phyloP scores from a whole-genome alignment of 1,284 basidiomycete genomes.

The Cryptococcus depauperatus region DNA sequence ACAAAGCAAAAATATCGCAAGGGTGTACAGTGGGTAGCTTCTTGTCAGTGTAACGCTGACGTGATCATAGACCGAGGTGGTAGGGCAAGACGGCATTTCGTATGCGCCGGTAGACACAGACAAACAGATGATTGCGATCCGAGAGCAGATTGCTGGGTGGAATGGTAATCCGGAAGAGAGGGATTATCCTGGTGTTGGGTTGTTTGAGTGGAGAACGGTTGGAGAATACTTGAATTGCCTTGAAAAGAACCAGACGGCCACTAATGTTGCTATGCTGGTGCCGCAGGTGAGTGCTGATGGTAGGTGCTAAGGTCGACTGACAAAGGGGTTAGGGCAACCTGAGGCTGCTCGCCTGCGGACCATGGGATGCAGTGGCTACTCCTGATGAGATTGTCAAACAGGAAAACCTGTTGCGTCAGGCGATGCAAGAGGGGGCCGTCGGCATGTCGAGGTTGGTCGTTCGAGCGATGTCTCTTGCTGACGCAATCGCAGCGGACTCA shows the following conservation, averaged over 20 bases:
- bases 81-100: constrained; percentile 43
- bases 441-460: constrained; percentile 37
- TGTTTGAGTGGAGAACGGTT: constrained; percentile 35
- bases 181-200: constrained; percentile 24
- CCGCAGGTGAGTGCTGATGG: constrained; percentile 24
- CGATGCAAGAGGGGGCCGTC: constrained; percentile 38
- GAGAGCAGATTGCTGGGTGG: constrained; percentile 43
- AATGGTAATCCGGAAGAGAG: constrained; percentile 40
- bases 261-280: constrained; percentile 40
- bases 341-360: constrained; percentile 35
- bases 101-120: constrained; percentile 31
- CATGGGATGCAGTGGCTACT: constrained; percentile 26
- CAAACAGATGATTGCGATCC: constrained; percentile 24
- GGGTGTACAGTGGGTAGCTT: constrained; percentile 34
- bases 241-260: constrained; percentile 32
- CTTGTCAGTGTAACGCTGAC: background rate
- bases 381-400: constrained; percentile 26
- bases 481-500: constrained; percentile 27
- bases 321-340: constrained; percentile 33
- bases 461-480: background rate
- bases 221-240: constrained; percentile 36
- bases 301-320: background rate
- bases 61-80: constrained; percentile 33
- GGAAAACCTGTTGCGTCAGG: constrained; percentile 21
- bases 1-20: constrained; percentile 41